These are phyloP conservation scores for Orbilia blumenaviensis DNA, from an alignment of 2,329 filamentous ascomycete genomes.

Conservation along the genomic window DNA sequence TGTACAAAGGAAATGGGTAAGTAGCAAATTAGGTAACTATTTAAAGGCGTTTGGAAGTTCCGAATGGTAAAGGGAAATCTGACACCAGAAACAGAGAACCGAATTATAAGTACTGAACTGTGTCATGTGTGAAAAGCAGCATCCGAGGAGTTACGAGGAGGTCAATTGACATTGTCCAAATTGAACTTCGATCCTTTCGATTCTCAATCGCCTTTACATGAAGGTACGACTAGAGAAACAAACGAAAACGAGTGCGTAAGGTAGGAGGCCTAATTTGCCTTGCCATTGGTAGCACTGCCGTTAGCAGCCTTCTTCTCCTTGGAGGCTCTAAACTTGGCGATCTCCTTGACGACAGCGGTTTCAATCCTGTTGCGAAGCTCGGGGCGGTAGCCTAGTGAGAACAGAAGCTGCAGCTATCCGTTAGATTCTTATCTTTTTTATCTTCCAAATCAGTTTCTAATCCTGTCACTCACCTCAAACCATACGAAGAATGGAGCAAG, in stretches of 20 bases:
- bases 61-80: neutral
- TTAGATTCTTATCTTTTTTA: neutral
- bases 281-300: conserved; percentile 48
- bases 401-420: conserved; percentile 69
- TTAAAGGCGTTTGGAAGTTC: neutral
- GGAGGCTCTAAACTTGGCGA: conserved; percentile 75
- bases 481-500: conserved; percentile 96
- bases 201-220: conserved; percentile 10
- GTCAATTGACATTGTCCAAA: neutral
- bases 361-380: conserved; percentile 85
- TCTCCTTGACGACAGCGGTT: conserved; percentile 76
- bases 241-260: neutral
- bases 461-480: conserved; percentile 70
- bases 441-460: neutral
- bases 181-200: neutral
- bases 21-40: conserved; percentile 5
- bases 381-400: conserved; percentile 85
- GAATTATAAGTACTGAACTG: neutral
- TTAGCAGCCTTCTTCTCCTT: conserved; percentile 63
- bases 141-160: neutral
- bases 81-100: neutral
- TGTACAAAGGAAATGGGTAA: conserved; percentile 4
- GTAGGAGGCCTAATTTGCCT: conserved; percentile 25
- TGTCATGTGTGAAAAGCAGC: neutral
- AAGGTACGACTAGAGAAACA: neutral